phyloP scores from a whole-genome alignment of 2,329 filamentous ascomycete genomes.

The Colletotrichum sojae region DNA sequence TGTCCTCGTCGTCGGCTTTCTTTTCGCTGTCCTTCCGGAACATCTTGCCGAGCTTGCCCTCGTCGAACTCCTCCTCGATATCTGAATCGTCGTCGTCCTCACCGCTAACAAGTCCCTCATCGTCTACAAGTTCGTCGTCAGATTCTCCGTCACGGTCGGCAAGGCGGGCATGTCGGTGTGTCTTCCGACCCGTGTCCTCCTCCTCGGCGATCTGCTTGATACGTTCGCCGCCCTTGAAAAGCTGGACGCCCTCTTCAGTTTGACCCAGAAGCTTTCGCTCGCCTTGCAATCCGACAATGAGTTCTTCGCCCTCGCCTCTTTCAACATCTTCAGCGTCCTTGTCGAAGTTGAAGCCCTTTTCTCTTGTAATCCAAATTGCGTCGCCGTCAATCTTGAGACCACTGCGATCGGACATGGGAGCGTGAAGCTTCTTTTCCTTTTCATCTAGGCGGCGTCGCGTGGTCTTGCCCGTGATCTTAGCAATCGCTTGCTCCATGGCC shows the following conservation, averaged over 20 bases:
- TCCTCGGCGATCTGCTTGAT: conserved; percentile 69
- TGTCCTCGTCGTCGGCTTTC: conserved; percentile 74
- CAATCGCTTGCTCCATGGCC: conserved; percentile 87
- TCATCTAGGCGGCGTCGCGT: conserved; percentile 87
- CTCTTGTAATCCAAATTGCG: conserved; percentile 87
- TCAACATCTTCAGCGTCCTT: conserved; percentile 77
- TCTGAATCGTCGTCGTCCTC: conserved; percentile 66
- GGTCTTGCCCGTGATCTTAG: conserved; percentile 87
- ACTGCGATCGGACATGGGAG: conserved; percentile 98
- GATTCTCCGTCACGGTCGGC: conserved; percentile 71
- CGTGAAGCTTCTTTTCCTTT: conserved; percentile 96
- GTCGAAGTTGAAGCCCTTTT: conserved; percentile 83
- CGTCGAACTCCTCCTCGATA: conserved; percentile 70
- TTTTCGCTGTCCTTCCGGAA: conserved; percentile 68
- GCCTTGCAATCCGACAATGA: conserved; percentile 90
- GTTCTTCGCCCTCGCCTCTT: conserved; percentile 92
- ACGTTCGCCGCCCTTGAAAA: conserved; percentile 85
- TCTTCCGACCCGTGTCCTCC: conserved; percentile 74
- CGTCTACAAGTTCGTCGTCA: conserved; percentile 55
- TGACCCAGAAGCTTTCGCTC: conserved; percentile 87
- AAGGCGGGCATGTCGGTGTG: conserved; percentile 69
- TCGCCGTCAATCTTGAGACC: conserved; percentile 97
- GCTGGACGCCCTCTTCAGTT: conserved; percentile 83
- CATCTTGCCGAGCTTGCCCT: conserved; percentile 72
- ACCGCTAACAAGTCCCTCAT: conserved; percentile 69